Conservation (phyloP, 805 yeast genomes). For the Kuraishia hungarica region DNA sequence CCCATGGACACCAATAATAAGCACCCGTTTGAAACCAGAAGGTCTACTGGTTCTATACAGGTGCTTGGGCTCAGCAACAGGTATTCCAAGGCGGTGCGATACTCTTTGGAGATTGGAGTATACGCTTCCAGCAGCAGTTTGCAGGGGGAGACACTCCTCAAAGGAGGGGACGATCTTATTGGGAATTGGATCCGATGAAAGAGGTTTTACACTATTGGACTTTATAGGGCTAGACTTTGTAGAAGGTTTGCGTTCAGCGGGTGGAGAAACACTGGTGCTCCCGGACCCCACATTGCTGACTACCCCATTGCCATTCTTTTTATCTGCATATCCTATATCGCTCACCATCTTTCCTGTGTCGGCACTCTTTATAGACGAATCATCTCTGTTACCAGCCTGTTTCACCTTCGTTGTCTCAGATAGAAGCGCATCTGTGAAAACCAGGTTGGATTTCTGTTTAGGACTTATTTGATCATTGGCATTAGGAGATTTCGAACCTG, state of each 20-base stretch:
- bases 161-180: constrained; percentile 21
- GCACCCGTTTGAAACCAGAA: constrained; percentile 39
- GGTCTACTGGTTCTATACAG: constrained; percentile 10
- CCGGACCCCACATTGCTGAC: background rate
- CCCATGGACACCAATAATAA: constrained; percentile 93
- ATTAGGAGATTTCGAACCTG: background rate
- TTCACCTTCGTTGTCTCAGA: constrained; percentile 12
- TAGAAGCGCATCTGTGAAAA: constrained; percentile 12
- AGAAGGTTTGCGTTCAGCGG: too few species aligned
- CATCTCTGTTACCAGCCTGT: background rate
- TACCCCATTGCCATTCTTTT: background rate
- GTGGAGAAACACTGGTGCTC: too few species aligned
- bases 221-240: background rate
- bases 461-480: background rate
- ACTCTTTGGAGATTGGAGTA: background rate
- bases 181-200: constrained; percentile 2
- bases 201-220: background rate
- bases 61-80: constrained; percentile 1
- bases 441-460: background rate
- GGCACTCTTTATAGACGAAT: constrained; percentile 2
- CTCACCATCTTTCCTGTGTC: constrained; percentile 5
- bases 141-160: constrained; percentile 17
- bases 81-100: background rate
- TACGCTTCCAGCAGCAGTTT: constrained; percentile 4
- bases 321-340: background rate